A percentile compares a stretch with the other conserved stretches of the same genome.
Conservation (phyloP, 805 yeast species). For the Saturnispora hagleri region DNA sequence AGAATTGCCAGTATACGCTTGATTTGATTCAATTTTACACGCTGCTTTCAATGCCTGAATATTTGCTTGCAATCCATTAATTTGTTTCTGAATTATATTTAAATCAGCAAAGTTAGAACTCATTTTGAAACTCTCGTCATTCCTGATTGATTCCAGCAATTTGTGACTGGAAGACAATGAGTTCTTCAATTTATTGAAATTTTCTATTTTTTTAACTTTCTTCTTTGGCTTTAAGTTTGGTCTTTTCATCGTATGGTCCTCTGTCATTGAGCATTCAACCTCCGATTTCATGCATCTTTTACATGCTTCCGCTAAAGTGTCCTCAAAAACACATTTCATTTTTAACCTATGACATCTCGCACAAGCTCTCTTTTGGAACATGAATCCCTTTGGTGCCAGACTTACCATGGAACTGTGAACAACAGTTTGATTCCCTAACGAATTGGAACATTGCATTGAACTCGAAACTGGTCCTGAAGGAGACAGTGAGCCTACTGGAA, state of each 20-base stretch:
- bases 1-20: conserved; percentile 27
- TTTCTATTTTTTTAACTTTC: conserved; percentile 21
- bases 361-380: conserved; percentile 33
- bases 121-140: conserved; percentile 8
- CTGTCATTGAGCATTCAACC: conserved; percentile 39
- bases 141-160: conserved; percentile 19
- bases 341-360: conserved; percentile 47
- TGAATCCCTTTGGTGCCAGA: neutral
- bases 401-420: neutral
- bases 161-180: conserved; percentile 21
- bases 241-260: conserved; percentile 34
- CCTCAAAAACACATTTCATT: conserved; percentile 43
- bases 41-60: conserved; percentile 17
- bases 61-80: conserved; percentile 26
- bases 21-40: neutral
- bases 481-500: neutral
- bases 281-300: conserved; percentile 36
- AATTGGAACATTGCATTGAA: neutral
- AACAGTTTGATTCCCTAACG: neutral
- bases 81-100: conserved; percentile 22
- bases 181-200: conserved; percentile 21
- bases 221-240: conserved; percentile 23
- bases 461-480: neutral
- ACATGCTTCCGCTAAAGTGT: conserved; percentile 36
- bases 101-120: conserved; percentile 18